Evolutionary conservation across 2,329 filamentous ascomycete species (phyloP).

Genomic region (Grosmannia penicillata): DNA sequence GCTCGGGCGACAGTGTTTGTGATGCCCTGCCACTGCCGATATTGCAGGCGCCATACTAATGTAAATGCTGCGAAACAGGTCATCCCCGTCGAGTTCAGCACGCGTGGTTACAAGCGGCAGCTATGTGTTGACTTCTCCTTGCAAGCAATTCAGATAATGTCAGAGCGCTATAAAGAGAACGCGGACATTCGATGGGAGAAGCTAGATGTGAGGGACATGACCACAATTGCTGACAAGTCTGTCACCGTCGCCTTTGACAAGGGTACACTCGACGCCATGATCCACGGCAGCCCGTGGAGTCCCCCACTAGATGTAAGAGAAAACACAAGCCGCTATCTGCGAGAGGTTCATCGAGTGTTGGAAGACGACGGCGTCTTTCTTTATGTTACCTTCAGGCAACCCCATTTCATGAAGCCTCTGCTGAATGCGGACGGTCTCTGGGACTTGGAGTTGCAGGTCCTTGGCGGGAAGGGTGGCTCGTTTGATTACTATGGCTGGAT

Average conservation of each 20-base stretch:
- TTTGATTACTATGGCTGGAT: slow-evolving; percentile 35
- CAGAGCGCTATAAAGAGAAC: slow-evolving; percentile 21
- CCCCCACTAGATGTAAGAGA: slow-evolving; percentile 32
- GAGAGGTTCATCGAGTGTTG: slow-evolving; percentile 32
- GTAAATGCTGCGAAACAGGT: slow-evolving; percentile 20
- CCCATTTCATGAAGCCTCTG: slow-evolving; percentile 36
- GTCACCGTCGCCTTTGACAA: slow-evolving; percentile 45
- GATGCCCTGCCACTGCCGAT: too few relatives aligned
- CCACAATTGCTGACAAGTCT: slow-evolving; percentile 20
- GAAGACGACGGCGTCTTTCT: slow-evolving; percentile 32
- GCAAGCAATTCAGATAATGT: slow-evolving; percentile 38
- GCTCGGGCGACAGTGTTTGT: slow-evolving; percentile 37
- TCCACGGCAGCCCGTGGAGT: slow-evolving; percentile 36
- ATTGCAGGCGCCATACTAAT: neutral
- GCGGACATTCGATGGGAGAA: slow-evolving; percentile 31
- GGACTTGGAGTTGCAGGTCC: slow-evolving; percentile 26
- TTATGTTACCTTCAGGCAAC: slow-evolving; percentile 38
- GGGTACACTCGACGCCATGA: slow-evolving; percentile 39
- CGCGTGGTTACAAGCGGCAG: slow-evolving; percentile 33
- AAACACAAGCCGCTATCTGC: slow-evolving; percentile 32
- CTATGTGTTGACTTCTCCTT: slow-evolving; percentile 42
- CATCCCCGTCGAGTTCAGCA: slow-evolving; percentile 31
- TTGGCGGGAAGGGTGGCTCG: slow-evolving; percentile 22
- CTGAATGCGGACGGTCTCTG: slow-evolving; percentile 26
- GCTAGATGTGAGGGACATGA: slow-evolving; percentile 37